Base-by-base conservation (phyloP, 805 yeast genomes). In the Ogataea henricii region DNA sequence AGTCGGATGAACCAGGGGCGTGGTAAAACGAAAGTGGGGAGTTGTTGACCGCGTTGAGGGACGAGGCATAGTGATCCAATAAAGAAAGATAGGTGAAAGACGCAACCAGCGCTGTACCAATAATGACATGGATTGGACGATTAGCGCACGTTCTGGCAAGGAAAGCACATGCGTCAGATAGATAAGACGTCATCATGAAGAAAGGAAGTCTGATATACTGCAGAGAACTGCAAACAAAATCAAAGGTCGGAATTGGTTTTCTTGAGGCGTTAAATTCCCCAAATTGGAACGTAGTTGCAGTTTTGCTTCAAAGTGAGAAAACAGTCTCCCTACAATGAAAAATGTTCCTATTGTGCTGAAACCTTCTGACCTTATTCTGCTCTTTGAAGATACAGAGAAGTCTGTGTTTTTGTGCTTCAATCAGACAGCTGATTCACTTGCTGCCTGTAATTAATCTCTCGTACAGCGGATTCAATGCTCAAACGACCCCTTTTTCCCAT, bases 51-150 rank as follows among this genome's bases (percentile, higher is more conserved):
- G 57, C 51, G 41, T 46, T 47, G 39, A 49, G 29, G 13, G 59
- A 40, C 3, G 62, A 52, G 44, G 78, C 70, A 63, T 83, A 85
- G 51, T 83, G 82, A 55, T 85, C 89, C 29, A 86, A 81, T 3
- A 85, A 78, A 3, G 91, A 78, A 49, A 91, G 74, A 64, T 91
- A 92, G 7, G 92, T 85, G 45, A 87, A 69, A 3, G 96, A 85
- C 2, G 96, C 94, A 34, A 89, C 64, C 41, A 90, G 68, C 12
- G 92, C 76, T 5, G 89, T 78, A 47, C 81, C 60, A 40, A 89
- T 81, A 45, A 91, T 82, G 46, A 89, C 78, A 67, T 91, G 98
- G 56, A 92, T 88, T 14, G 99, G 99, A 62, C 83, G 78, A 50
- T 79, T 78, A 12, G 96, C 94, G 45, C 92, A 81, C 18, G 76